These are phyloP conservation scores for Paramecium primaurelia DNA, from an alignment of 73 alveolate genomes.

Conservation along the genomic window DNA sequence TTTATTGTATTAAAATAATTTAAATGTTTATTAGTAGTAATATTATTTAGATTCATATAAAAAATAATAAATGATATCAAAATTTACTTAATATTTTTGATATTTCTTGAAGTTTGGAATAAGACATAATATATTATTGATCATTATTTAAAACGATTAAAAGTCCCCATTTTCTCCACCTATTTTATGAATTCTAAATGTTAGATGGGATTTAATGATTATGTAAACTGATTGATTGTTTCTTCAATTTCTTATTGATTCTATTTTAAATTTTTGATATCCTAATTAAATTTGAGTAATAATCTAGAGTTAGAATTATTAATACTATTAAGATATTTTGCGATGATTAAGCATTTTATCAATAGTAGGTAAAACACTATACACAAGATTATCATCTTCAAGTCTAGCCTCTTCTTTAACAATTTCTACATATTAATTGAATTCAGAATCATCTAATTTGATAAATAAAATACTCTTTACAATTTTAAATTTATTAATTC, in stretches of 20 bases:
- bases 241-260: not conserved
- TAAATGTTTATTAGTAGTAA: too few relatives aligned
- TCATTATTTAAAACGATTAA: not conserved
- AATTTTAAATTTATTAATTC: not conserved
- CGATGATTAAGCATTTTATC: not conserved
- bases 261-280: not conserved
- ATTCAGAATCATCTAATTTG: not conserved
- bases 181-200: constrained; percentile 1
- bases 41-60: not conserved
- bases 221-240: not conserved
- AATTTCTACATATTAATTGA: not conserved
- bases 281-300: not conserved
- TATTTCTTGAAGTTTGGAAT: not conserved
- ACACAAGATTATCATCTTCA: constrained; percentile 9
- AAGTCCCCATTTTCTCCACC: constrained; percentile 21
- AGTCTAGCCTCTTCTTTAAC: not conserved
- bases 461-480: not conserved
- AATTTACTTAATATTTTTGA: not conserved
- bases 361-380: not conserved
- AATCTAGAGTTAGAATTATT: not conserved
- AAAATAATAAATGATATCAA: not conserved
- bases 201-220: constrained; percentile 15
- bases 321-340: not conserved
- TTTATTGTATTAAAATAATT: too few relatives aligned
- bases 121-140: not conserved